Conservation (phyloP, 306 rosid genomes). For the Castanea crenata region DNA sequence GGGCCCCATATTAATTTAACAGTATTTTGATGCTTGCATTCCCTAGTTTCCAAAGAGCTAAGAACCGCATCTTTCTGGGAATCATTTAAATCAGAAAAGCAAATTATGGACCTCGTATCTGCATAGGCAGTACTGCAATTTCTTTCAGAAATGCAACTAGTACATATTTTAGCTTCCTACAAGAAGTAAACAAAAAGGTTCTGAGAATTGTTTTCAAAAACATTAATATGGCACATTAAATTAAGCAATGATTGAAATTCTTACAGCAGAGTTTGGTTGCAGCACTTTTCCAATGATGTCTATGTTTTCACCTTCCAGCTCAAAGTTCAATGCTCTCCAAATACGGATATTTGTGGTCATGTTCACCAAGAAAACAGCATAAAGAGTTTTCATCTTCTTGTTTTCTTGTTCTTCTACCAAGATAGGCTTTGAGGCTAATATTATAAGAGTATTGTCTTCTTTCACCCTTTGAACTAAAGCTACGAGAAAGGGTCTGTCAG, state of each 20-base stretch:
- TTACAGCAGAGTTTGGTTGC: slow-evolving; percentile 34
- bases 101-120: slow-evolving; percentile 1
- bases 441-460: background rate
- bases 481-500: slow-evolving; percentile 22
- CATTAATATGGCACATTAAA: background rate
- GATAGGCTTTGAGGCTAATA: slow-evolving; percentile 21
- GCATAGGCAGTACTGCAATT: background rate
- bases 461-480: slow-evolving; percentile 15
- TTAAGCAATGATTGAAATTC: slow-evolving; percentile 15
- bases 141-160: slow-evolving; percentile 10
- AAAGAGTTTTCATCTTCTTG: background rate
- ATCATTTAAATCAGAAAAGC: slow-evolving; percentile 38
- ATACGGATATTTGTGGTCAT: slow-evolving; percentile 34
- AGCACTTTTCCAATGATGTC: slow-evolving; percentile 35
- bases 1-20: slow-evolving; percentile 68
- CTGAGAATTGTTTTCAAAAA: background rate
- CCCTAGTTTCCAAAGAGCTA: slow-evolving; percentile 31
- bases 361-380: slow-evolving; percentile 23
- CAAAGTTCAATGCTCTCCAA: slow-evolving; percentile 22
- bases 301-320: slow-evolving; percentile 2
- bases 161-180: slow-evolving; percentile 40
- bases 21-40: slow-evolving; percentile 24
- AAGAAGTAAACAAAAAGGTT: slow-evolving; percentile 2
- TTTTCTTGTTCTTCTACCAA: background rate
- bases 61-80: slow-evolving; percentile 42